Percentiles rank a stretch among this genome's conserved stretches.
Evolutionary conservation across 805 yeast species (phyloP).

Genomic region (Myxozyma sirexii): DNA sequence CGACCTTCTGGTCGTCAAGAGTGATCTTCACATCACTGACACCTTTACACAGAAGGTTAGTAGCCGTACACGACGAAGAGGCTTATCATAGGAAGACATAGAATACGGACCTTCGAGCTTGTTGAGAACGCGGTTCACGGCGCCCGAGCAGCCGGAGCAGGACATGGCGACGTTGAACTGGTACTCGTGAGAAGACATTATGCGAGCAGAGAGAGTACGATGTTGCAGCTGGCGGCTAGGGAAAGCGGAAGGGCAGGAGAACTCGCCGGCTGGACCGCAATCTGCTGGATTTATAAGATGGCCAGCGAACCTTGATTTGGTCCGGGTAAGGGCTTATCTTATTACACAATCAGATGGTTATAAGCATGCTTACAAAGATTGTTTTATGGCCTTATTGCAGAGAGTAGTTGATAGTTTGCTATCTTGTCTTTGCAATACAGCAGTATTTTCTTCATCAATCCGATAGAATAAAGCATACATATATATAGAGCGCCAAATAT

Average conservation of each 20-base stretch:
- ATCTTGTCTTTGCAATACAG: no score
- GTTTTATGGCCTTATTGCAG: no score
- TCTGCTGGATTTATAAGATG: background rate
- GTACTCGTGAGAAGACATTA: slow-evolving; percentile 53
- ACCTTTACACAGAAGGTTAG: slow-evolving; percentile 54
- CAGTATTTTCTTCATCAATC: no score
- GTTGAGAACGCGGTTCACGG: slow-evolving; percentile 68
- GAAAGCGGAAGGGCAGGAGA: no score
- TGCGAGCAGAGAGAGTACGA: background rate
- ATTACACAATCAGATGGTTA: background rate
- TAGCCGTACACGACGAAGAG: background rate
- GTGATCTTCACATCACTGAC: slow-evolving; percentile 74
- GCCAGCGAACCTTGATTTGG: background rate
- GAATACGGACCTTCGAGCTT: slow-evolving; percentile 26
- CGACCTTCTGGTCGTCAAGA: slow-evolving; percentile 78
- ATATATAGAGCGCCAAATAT: no score
- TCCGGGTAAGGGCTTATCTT: background rate
- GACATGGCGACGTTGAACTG: slow-evolving; percentile 83
- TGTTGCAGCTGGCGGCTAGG: background rate
- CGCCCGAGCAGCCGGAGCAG: slow-evolving; percentile 83
- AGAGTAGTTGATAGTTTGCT: no score
- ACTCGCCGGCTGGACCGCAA: background rate
- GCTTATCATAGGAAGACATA: background rate
- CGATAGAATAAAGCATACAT: no score
- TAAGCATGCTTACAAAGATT: background rate